phyloP scores from a whole-genome alignment of 495 filamentous ascomycete genomes.

The Hyaloscypha variabilis region DNA sequence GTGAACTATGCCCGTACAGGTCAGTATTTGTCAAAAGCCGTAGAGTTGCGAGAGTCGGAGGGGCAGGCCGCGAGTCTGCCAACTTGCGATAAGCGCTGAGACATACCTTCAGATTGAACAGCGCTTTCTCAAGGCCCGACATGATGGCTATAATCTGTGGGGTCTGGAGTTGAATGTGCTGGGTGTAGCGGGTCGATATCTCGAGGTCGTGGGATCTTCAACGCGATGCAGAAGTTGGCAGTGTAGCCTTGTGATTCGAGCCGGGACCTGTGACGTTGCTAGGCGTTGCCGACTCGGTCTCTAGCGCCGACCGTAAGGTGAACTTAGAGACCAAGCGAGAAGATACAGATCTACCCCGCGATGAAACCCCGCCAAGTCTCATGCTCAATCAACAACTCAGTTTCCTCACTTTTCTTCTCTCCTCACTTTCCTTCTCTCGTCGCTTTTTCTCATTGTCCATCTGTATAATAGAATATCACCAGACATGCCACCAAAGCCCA shows the following conservation, averaged over 20 bases:
- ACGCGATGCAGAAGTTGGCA: background rate
- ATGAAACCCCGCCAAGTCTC: conserved; percentile 3
- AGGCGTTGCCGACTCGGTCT: too few relatives aligned
- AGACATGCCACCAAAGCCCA: conserved; percentile 47
- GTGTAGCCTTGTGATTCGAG: conserved; percentile 12
- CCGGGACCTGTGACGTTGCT: conserved; percentile 34
- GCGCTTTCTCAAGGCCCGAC: conserved; percentile 65
- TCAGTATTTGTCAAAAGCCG: background rate
- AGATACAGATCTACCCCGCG: conserved; percentile 23
- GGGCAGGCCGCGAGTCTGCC: conserved; percentile 11
- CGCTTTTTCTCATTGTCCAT: conserved; percentile 11
- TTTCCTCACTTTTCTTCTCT: conserved; percentile 4
- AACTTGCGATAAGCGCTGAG: conserved; percentile 8
- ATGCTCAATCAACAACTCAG: conserved; percentile 7
- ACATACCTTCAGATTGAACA: conserved; percentile 64
- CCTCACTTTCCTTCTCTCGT: background rate
- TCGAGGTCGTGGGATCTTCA: background rate
- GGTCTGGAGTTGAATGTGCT: background rate
- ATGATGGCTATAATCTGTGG: conserved; percentile 37
- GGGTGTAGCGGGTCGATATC: background rate
- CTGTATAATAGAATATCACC: conserved; percentile 9
- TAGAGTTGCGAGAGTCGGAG: background rate
- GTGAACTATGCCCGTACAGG: conserved; percentile 61
- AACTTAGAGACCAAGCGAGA: conserved; percentile 12
- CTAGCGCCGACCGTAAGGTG: background rate